Base-by-base conservation (phyloP, 2,329 filamentous ascomycete genomes). In the Venturia asperata region DNA sequence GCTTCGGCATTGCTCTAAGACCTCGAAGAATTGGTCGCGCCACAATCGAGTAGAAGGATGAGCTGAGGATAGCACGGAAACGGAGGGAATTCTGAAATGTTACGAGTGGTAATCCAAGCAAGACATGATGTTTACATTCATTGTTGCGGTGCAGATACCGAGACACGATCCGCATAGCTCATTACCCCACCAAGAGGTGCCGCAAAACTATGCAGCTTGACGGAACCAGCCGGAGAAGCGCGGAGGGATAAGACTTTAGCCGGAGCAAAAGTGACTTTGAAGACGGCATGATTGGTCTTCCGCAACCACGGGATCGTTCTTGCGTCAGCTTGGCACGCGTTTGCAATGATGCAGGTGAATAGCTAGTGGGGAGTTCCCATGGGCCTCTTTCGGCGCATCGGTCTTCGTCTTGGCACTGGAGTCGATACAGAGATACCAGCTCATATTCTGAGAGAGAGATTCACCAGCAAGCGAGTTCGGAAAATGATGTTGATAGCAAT, bases 1-100 rank as follows among this genome's bases (percentile, higher is more conserved):
- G 63, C 27, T 64, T 64, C 37, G 42, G 42, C 63, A 64, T 64
- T 56, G 43, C 42, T 5, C 27, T 37, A 3, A 49, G 19, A 10
- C 24, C 30, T 43, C 30, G 52, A 58, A 21, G 52, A n/a, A 58
- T 11, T 34, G 52, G 37, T 37, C 27, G 30, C 52, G 30, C 52
- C 52, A 58, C 52, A n/a, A 37, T 58, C 17, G 52, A 58, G n/a
- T 11, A 11, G 9, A 13, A 58, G 52, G 27, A n/a, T 37, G 6
- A 21, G 3, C 1, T 15, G 37, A 19, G 15, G 19, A n/a, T n/a
- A 37, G 27, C n/a, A 10, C 52, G 52, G 30, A 56, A 56, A 27
- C 5, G 30, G 30, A 56, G n/a, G n/a, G 34, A 37, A 30, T 37
- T n/a, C 27, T 34, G 30, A 6, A 34, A 34, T 34, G 30, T 3